Evolutionary conservation across 1,284 basidiomycete species (phyloP).

Genomic region (Naganishia albida): DNA sequence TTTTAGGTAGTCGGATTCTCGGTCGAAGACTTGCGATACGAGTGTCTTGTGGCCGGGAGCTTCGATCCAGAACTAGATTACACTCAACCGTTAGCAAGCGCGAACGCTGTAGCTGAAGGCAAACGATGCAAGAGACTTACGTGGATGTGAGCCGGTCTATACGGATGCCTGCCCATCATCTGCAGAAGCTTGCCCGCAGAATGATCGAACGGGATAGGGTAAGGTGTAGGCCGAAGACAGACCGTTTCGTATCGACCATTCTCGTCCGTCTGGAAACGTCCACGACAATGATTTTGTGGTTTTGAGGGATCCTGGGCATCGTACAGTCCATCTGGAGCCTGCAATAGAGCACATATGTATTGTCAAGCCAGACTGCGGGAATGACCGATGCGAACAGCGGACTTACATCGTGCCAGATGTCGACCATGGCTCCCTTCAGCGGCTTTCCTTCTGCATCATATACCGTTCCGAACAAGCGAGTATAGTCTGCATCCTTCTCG

Average conservation of each 20-base stretch:
- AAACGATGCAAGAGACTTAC: conserved; percentile 26
- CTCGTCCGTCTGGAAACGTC: conserved; percentile 47
- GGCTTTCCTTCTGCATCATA: conserved; percentile 48
- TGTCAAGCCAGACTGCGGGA: neutral
- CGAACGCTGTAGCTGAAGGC: too few relatives aligned
- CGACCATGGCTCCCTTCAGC: conserved; percentile 46
- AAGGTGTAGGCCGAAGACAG: conserved; percentile 50
- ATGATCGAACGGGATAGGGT: conserved; percentile 53
- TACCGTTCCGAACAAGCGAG: conserved; percentile 46
- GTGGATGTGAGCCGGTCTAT: conserved; percentile 53
- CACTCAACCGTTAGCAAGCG: conserved; percentile 8
- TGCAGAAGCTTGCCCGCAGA: conserved; percentile 49
- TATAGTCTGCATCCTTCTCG: conserved; percentile 43
- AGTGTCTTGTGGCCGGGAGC: conserved; percentile 43
- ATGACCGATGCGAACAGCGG: neutral
- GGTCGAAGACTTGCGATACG: conserved; percentile 50
- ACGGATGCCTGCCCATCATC: conserved; percentile 51
- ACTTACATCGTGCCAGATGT: conserved; percentile 50
- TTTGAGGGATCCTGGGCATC: conserved; percentile 51
- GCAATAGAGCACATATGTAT: too few relatives aligned
- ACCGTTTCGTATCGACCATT: conserved; percentile 47
- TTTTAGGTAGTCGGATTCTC: conserved; percentile 49
- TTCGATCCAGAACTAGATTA: conserved; percentile 44
- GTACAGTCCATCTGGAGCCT: conserved; percentile 52
- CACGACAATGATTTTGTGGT: conserved; percentile 49